phyloP scores from a whole-genome alignment of 805 yeast genomes.

The Isabelozyma rhagii region DNA sequence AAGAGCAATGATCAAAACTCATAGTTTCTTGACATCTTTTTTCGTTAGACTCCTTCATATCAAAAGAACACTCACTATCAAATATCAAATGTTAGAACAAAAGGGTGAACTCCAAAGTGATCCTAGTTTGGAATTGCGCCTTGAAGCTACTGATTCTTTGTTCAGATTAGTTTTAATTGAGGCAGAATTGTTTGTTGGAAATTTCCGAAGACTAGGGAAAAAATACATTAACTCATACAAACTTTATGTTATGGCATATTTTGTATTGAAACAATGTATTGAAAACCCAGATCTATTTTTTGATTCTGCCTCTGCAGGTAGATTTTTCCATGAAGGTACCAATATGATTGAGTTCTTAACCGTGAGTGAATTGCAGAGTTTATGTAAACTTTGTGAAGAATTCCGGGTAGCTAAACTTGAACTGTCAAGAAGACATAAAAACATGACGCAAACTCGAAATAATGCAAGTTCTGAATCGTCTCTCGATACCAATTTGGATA shows the following conservation, averaged over 20 bases:
- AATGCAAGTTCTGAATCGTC: neutral
- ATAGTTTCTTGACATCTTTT: conserved; percentile 34
- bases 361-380: conserved; percentile 30
- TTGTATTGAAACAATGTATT: conserved; percentile 40
- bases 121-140: conserved; percentile 15
- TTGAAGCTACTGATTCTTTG: conserved; percentile 29
- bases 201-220: conserved; percentile 34
- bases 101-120: conserved; percentile 8
- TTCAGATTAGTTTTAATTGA: conserved; percentile 31
- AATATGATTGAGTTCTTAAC: conserved; percentile 38
- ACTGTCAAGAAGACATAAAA: conserved; percentile 4
- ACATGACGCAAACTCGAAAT: neutral
- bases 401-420: conserved; percentile 35
- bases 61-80: conserved; percentile 27
- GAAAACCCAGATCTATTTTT: conserved; percentile 36
- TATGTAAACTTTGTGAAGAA: conserved; percentile 37
- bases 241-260: conserved; percentile 38
- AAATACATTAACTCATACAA: conserved; percentile 39
- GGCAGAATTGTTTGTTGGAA: conserved; percentile 42
- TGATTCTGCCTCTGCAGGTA: conserved; percentile 23
- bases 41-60: conserved; percentile 38
- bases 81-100: conserved; percentile 1
- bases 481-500: neutral
- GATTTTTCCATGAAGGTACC: conserved; percentile 33
- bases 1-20: conserved; percentile 39